Evolutionary conservation across 2,329 filamentous ascomycete genomes (phyloP), one percentile per base, ranked within the genome.

Genomic region (Penicillium sp.): DNA sequence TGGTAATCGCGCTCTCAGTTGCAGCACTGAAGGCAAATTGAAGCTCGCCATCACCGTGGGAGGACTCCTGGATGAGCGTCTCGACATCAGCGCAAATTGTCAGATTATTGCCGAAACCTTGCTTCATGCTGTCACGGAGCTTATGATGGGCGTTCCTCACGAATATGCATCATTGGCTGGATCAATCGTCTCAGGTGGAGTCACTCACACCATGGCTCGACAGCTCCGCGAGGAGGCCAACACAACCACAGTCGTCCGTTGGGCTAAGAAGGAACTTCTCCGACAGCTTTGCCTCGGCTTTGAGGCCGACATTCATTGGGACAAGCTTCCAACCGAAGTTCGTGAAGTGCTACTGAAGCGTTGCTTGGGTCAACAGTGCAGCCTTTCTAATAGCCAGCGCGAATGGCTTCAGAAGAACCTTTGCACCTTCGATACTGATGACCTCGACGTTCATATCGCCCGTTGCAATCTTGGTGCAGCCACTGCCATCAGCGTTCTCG

Each of bases 271-370:
- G 58, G 72, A 78, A n/a, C 60, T 77, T 1, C 61, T 80, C 12
- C 67, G 70, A 14, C 70, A 75, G 46, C 62, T 78, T 4, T 77
- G 75, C 41, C 61, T 80, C 19, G 76, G 77, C 0, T 71, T 77
- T 27, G 70, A 79, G 34, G 70, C 69, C 40, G 77, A 80, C 45
- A 70, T 69, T 9, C 68, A 77, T 27, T 81, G 78, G 78, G 77
- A 80, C 31, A 64, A 59, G 19, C 62, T 80, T 10, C 75, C 77
- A 3, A 59, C 69, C 13, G 66, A 72, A 7, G 71, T 80, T 46
- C 69, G 78, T 37, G 62, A 65, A n/a, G 59, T 75, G 6, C 64
- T 80, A 16, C 60, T 80, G 2, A 64, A 67, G 40, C 70, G 77
- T 47, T 78, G 74, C 50, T 60, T 74, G 16, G 76, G 76, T 6